Evolutionary conservation across 2,329 filamentous ascomycete genomes (phyloP), one percentile per base, ranked within the genome.

Genomic region (Cladosporium sphaerospermum): DNA sequence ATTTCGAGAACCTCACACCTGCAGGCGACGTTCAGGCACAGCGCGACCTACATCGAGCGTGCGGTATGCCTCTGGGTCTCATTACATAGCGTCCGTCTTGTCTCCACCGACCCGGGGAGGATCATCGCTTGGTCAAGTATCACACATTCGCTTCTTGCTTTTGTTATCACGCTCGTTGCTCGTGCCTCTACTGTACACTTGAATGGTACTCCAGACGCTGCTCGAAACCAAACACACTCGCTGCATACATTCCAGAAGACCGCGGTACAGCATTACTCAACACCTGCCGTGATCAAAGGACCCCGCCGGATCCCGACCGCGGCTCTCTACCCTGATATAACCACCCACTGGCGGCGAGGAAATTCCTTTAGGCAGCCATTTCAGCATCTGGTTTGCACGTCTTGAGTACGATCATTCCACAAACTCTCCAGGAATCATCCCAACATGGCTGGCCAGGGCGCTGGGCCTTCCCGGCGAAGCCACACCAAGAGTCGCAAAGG

Each of bases 401-500:
- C 23, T 28, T 28, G 5, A 28, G 5, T 28, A 28, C 23, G 7
- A 7, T 28, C 23, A 7, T 28, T 7, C n/a, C 11, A 36, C 16
- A 8, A 34, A 44, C 23, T 28, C 9, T 19, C 23, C 19, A 40
- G n/a, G 8, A 31, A 13, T 33, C 41, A 36, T 37, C 4, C 41
- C 54, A 56, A 47, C 41, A 96, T 96, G 91, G 88, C 90, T 76
- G 89, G 90, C 74, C 89, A 89, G 69, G 91, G 91, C 74, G 90
- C 90, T 79, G 92, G 92, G 78, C 91, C 92, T 71, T 91, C 92
- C 69, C 77, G 83, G 65, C 82, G 82, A 70, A 96, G 92, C 77
- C 93, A 99, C 77, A 99, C 93, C 70, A 99, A 99, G 78, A 97
- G 92, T 65, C 86, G 93, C 68, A 97, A 96, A 76, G 93, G 93